A percentile compares a stretch with the other conserved stretches of the same genome.
phyloP scores from a whole-genome alignment of 768 basidiomycete genomes.

The Pulveroboletus sp. region DNA sequence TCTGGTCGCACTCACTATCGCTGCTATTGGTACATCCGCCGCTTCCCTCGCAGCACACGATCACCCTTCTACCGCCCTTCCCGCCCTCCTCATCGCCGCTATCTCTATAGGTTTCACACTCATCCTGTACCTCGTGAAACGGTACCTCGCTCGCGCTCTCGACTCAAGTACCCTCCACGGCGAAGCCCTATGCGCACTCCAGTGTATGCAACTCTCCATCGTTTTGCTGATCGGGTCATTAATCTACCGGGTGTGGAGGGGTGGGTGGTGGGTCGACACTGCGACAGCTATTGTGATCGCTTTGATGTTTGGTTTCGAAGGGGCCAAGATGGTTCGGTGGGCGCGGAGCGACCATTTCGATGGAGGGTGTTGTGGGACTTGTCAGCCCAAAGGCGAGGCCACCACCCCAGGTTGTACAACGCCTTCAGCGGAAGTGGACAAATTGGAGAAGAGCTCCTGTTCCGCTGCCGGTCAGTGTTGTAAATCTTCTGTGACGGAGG shows the following conservation, averaged over 20 bases:
- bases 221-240: conserved; percentile 42
- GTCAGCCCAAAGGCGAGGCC: neutral
- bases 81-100: conserved; percentile 42
- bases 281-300: conserved; percentile 40
- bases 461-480: neutral
- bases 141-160: conserved; percentile 42
- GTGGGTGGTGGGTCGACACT: conserved; percentile 49
- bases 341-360: conserved; percentile 32
- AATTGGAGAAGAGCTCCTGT: neutral
- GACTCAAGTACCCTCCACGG: conserved; percentile 43
- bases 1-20: conserved; percentile 35
- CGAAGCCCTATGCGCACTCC: conserved; percentile 42
- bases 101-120: conserved; percentile 38
- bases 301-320: conserved; percentile 44
- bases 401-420: neutral
- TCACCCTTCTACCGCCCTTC: conserved; percentile 36
- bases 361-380: conserved; percentile 36
- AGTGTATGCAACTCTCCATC: conserved; percentile 41
- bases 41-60: conserved; percentile 34
- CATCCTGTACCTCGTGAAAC: conserved; percentile 42
- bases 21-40: conserved; percentile 36
- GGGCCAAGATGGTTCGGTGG: conserved; percentile 41
- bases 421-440: neutral
- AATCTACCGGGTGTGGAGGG: conserved; percentile 38
- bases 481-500: too few relatives aligned